Conservation (phyloP, 2,329 filamentous ascomycete genomes). For the Madurella fahalii region DNA sequence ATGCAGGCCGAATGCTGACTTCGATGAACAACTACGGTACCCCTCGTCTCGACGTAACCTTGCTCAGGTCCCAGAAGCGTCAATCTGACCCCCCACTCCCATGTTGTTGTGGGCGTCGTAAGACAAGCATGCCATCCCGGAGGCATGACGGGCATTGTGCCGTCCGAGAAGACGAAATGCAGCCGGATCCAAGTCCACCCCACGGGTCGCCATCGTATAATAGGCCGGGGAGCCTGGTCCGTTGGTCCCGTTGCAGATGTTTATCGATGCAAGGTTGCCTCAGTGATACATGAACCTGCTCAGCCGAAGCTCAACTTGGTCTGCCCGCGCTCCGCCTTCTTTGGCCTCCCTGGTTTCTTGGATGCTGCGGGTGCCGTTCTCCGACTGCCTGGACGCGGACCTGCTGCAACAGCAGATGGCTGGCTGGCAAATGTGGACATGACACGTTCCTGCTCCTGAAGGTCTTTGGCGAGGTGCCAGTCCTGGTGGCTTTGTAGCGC, state of each 20-base stretch:
- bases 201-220: not conserved
- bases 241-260: constrained; percentile 3
- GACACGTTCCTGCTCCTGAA: constrained; percentile 63
- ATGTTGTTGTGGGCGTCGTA: not conserved
- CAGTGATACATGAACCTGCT: constrained; percentile 25
- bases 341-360: constrained; percentile 37
- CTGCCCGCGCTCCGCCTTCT: constrained; percentile 54
- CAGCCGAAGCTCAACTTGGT: constrained; percentile 58
- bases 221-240: not conserved
- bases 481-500: constrained; percentile 75
- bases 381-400: constrained; percentile 31
- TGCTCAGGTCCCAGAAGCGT: not conserved
- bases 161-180: not conserved
- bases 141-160: constrained; percentile 2
- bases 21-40: not conserved
- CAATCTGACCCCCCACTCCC: not conserved
- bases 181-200: not conserved
- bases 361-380: constrained; percentile 34
- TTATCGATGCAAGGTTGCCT: constrained; percentile 17
- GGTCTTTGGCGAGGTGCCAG: constrained; percentile 89
- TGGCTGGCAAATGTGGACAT: constrained; percentile 40
- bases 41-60: not conserved
- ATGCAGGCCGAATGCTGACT: not conserved
- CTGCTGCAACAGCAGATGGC: constrained; percentile 30
- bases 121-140: not conserved